Evolutionary conservation across 129 eudicot genomes (phyloP).

Genomic region (Chrysanthemum seticuspe): DNA sequence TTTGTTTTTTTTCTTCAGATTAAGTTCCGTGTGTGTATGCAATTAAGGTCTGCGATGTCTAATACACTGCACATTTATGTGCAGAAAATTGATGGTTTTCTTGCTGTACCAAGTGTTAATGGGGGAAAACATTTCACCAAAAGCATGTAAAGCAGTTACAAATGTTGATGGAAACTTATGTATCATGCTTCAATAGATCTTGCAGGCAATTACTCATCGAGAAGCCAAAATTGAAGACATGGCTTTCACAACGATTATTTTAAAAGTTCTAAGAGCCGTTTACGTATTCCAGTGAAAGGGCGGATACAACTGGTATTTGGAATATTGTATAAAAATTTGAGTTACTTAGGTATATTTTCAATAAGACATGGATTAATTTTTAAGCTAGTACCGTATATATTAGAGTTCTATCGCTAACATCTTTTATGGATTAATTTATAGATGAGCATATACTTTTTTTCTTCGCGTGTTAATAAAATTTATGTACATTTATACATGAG

Average conservation of each 20-base stretch:
- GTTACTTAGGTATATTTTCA: not conserved
- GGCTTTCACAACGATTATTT: conserved; percentile 7
- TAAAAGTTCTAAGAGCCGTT: too few species aligned
- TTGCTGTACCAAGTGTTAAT: conserved; percentile 64
- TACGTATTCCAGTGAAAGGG: too few species aligned
- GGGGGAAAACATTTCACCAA: conserved; percentile 79
- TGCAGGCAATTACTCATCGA: conserved; percentile 40
- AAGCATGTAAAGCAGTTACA: conserved; percentile 72
- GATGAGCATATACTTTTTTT: too few species aligned
- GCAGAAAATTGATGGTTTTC: conserved; percentile 79
- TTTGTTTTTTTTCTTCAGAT: too few species aligned
- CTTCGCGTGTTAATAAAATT: too few species aligned
- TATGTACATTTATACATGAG: too few species aligned
- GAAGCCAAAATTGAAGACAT: conserved; percentile 24
- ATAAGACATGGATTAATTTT: not conserved
- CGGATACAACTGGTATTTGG: too few species aligned
- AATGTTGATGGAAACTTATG: conserved; percentile 81
- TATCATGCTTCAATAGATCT: conserved; percentile 82
- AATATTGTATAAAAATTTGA: not conserved
- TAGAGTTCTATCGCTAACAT: not conserved
- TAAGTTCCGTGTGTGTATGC: too few species aligned
- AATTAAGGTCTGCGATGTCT: conserved; percentile 25
- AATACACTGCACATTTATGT: conserved; percentile 27
- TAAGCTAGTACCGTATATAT: not conserved
- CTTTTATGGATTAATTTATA: not conserved